A percentile compares a stretch with the other conserved stretches of the same genome.
These are phyloP conservation scores for Penicillium verrucosum DNA, from an alignment of 2,329 filamentous ascomycete genomes.

Conservation along the genomic window DNA sequence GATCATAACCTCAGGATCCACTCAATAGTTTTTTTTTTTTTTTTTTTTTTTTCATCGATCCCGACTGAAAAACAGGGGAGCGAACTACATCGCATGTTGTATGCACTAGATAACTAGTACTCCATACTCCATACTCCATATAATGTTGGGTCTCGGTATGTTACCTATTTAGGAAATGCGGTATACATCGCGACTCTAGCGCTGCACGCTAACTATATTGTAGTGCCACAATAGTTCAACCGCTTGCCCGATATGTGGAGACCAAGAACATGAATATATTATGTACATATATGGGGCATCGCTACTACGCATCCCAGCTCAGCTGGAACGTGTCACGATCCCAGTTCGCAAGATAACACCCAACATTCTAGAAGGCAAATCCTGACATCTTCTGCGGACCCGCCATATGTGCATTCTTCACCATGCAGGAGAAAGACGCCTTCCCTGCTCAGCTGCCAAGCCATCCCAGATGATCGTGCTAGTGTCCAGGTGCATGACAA, in stretches of 20 bases:
- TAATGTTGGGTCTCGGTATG: background rate
- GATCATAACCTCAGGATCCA: background rate
- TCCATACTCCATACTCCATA: background rate
- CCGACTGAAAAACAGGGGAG: background rate
- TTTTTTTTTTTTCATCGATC: background rate
- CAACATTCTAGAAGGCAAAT: background rate
- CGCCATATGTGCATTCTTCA: conserved; percentile 1
- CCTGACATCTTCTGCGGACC: background rate
- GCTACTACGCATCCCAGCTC: background rate
- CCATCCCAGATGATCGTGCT: background rate
- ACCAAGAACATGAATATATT: background rate
- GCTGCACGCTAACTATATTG: background rate
- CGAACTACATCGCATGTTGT: background rate
- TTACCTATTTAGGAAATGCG: background rate
- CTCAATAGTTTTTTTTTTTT: background rate
- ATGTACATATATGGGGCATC: background rate
- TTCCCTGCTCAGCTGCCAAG: background rate
- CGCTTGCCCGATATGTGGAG: background rate
- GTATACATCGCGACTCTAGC: background rate
- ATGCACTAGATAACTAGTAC: background rate
- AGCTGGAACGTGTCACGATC: background rate
- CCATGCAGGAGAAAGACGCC: background rate
- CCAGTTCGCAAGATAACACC: background rate
- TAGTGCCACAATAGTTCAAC: background rate
- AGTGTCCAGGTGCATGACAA: background rate